phyloP scores from a whole-genome alignment of 805 yeast species.

The Saccharomyces jurei region DNA sequence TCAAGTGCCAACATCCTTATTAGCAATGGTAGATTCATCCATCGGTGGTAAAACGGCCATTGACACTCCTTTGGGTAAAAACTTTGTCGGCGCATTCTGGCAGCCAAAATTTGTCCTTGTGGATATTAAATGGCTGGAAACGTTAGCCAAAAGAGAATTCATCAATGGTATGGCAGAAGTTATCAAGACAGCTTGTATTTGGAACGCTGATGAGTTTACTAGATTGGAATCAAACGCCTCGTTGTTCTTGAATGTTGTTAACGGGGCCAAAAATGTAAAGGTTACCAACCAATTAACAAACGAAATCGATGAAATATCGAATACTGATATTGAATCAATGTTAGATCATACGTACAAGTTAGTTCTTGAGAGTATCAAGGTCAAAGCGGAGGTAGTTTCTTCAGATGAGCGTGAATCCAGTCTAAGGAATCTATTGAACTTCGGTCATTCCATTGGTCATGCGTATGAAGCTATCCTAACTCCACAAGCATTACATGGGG shows the following conservation, averaged over 20 bases:
- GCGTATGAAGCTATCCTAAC: conserved; percentile 97
- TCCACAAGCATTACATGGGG: conserved; percentile 95
- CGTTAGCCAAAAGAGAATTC: conserved; percentile 88
- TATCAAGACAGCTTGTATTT: conserved; percentile 94
- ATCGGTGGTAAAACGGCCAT: conserved; percentile 98
- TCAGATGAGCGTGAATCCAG: conserved; percentile 94
- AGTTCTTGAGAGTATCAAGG: conserved; percentile 77
- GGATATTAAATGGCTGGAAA: conserved; percentile 77
- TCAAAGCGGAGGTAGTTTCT: conserved; percentile 90
- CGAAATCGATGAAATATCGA: conserved; percentile 35
- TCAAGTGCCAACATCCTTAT: conserved; percentile 87
- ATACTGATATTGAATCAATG: conserved; percentile 61
- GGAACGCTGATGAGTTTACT: conserved; percentile 85
- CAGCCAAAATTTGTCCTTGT: conserved; percentile 86
- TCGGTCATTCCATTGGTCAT: conserved; percentile 96
- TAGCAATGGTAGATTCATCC: conserved; percentile 97
- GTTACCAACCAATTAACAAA: conserved; percentile 11
- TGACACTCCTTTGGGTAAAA: conserved; percentile 93
- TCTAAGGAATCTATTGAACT: conserved; percentile 81
- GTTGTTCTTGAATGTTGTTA: conserved; percentile 59
- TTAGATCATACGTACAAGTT: conserved; percentile 67
- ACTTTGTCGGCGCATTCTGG: conserved; percentile 95
- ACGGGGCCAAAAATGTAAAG: conserved; percentile 23
- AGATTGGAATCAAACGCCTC: conserved; percentile 74
- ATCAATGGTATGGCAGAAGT: conserved; percentile 98